phyloP scores from a whole-genome alignment of 2,329 filamentous ascomycete genomes.

The Sclerotinia spermophila region DNA sequence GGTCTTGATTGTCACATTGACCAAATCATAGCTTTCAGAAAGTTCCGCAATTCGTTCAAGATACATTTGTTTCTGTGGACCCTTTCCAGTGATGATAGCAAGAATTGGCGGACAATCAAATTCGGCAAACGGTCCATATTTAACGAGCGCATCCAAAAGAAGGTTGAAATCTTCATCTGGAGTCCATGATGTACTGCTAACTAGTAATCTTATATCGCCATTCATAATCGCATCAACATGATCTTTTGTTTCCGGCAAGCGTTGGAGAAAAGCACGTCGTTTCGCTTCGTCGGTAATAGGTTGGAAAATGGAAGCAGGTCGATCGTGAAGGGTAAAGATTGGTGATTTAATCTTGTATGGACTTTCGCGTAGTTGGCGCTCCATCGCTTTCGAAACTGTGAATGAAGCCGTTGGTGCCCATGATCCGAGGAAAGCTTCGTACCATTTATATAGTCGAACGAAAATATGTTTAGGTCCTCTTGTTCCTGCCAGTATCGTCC shows the following conservation, averaged over 20 bases:
- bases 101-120: slow-evolving; percentile 59
- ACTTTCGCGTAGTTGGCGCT: slow-evolving; percentile 58
- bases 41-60: slow-evolving; percentile 61
- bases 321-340: slow-evolving; percentile 76
- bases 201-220: slow-evolving; percentile 64
- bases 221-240: slow-evolving; percentile 57
- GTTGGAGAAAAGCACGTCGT: slow-evolving; percentile 59
- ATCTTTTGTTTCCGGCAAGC: slow-evolving; percentile 60
- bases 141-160: slow-evolving; percentile 75
- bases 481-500: slow-evolving; percentile 75
- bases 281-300: slow-evolving; percentile 51
- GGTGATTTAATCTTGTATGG: slow-evolving; percentile 64
- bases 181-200: slow-evolving; percentile 97
- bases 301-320: slow-evolving; percentile 78
- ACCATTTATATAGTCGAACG: slow-evolving; percentile 71
- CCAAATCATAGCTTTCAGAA: slow-evolving; percentile 54
- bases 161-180: slow-evolving; percentile 92
- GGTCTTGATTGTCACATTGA: slow-evolving; percentile 68
- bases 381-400: slow-evolving; percentile 89
- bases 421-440: slow-evolving; percentile 70
- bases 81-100: slow-evolving; percentile 91
- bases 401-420: slow-evolving; percentile 69
- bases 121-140: slow-evolving; percentile 57
- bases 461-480: slow-evolving; percentile 62
- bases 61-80: slow-evolving; percentile 77